Conservation (phyloP, 2,329 filamentous ascomycete genomes). For the Talaromyces verruculosus region DNA sequence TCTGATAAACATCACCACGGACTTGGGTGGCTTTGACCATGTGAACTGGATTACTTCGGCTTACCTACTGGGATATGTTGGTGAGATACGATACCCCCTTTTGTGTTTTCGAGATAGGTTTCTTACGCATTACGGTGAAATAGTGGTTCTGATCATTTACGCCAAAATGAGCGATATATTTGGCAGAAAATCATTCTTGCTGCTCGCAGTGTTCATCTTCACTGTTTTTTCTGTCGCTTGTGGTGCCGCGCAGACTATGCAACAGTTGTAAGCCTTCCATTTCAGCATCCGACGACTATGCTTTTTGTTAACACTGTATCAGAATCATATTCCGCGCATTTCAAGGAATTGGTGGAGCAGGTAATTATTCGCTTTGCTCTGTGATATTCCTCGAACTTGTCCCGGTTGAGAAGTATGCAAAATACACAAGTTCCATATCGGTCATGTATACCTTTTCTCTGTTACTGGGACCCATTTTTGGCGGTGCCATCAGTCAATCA, state of each 20-base stretch:
- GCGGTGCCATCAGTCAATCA: conserved; percentile 25
- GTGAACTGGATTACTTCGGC: background rate
- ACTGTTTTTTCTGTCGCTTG: conserved; percentile 45
- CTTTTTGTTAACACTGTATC: background rate
- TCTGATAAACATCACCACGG: background rate
- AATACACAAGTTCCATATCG: conserved; percentile 7
- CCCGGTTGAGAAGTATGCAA: conserved; percentile 19
- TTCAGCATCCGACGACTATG: background rate
- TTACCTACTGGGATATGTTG: background rate
- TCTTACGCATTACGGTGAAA: background rate
- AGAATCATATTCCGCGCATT: conserved; percentile 19
- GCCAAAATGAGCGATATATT: conserved; percentile 63
- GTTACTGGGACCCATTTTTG: conserved; percentile 25
- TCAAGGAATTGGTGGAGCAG: conserved; percentile 32
- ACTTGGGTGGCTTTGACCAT: background rate
- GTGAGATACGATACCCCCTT: background rate
- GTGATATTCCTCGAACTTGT: conserved; percentile 22
- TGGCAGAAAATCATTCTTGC: conserved; percentile 48
- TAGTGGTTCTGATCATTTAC: conserved; percentile 58
- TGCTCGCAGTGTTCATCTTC: conserved; percentile 49
- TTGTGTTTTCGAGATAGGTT: background rate
- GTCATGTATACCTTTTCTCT: conserved; percentile 1
- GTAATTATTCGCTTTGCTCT: conserved; percentile 21
- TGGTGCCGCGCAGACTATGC: conserved; percentile 38
- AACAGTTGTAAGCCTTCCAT: conserved; percentile 31